Percentiles rank a stretch among this genome's conserved stretches.
Evolutionary conservation across 1,284 basidiomycete species (phyloP).

Genomic region (Rhizopogon hawkerae): DNA sequence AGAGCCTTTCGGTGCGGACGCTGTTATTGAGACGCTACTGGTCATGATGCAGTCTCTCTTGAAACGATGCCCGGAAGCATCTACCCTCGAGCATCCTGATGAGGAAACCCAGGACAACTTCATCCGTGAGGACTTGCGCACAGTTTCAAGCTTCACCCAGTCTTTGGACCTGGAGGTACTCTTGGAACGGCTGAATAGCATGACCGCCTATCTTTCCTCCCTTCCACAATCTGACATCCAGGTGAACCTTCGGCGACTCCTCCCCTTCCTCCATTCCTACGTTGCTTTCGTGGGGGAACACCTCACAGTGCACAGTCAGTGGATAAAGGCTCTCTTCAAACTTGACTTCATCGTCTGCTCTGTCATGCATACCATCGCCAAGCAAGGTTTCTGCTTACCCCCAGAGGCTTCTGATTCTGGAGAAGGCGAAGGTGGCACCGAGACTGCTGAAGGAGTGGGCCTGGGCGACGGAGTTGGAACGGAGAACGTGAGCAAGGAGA

Average conservation of each 20-base stretch:
- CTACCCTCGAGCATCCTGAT: conserved; percentile 12
- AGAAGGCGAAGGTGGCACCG: conserved; percentile 42
- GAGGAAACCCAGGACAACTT: conserved; percentile 30
- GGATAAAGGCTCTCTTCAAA: conserved; percentile 81
- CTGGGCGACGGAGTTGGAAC: conserved; percentile 79
- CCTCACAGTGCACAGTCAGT: conserved; percentile 47
- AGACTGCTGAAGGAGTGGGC: conserved; percentile 67
- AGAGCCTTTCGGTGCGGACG: conserved; percentile 15
- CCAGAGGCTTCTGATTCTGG: conserved; percentile 53
- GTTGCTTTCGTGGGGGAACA: conserved; percentile 44
- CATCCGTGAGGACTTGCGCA: conserved; percentile 34
- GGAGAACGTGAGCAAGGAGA: conserved; percentile 87
- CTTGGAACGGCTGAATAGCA: conserved; percentile 27
- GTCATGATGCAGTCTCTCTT: conserved; percentile 56
- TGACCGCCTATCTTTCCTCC: conserved; percentile 21
- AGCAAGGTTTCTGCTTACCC: conserved; percentile 90
- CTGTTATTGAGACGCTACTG: conserved; percentile 56
- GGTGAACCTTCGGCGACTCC: conserved; percentile 30
- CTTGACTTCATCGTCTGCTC: conserved; percentile 74
- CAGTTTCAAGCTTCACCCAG: conserved; percentile 30
- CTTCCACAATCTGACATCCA: conserved; percentile 25
- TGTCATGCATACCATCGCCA: conserved; percentile 66
- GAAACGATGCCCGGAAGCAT: conserved; percentile 27
- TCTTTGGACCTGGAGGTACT: conserved; percentile 40
- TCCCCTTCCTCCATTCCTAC: conserved; percentile 65